Evolutionary conservation across 371 early-diverging fungal genomes (phyloP), one percentile per base, ranked within the genome.

Genomic region (Mucor lusitanicus): DNA sequence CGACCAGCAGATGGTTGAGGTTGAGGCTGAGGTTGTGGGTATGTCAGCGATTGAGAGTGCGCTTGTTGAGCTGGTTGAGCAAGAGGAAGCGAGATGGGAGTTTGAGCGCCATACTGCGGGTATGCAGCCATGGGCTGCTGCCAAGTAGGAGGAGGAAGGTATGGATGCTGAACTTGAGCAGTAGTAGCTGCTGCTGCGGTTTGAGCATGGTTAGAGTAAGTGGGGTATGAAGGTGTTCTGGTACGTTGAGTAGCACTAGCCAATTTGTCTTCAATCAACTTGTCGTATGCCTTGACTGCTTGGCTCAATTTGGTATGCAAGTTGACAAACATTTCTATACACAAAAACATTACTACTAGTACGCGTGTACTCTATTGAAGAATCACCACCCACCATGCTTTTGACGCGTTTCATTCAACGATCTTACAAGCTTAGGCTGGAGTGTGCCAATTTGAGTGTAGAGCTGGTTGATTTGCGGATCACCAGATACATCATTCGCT

Each of bases 231-330:
- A 58, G 33, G 15, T 11, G 30, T 44, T 25, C 27, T 28, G 17
- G 44, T 28, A 44, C 67, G 68, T 4, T 72, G 64, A 65, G 80
- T 77, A 7, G 79, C 63, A 17, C 65, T 64, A 1, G 80, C 74
- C 33, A 92, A 74, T 21, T 89, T 84, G 65, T 90, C 90, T 60
- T 92, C 89, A 21, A 93, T 77, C 35, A 96, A 69, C 55, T 83
- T 87, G 72, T 96, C 96, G 61, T 96, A 96, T 28, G 89, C 81
- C 69, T 85, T 90, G 21, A 92, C 85, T 23, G 94, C 93, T 15
- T 83, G 84, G 42, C 90, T 82, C 37, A 95, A 76, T 70, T 93
- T 92, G 32, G 90, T 88, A 63, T 92, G 90, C 60, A 91, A 68
- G 11, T 87, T 88, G 25, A 88, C 80, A 59, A 86, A 88, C 7